phyloP scores from a whole-genome alignment of 2,329 filamentous ascomycete genomes.

The Lachnellula hyalina region DNA sequence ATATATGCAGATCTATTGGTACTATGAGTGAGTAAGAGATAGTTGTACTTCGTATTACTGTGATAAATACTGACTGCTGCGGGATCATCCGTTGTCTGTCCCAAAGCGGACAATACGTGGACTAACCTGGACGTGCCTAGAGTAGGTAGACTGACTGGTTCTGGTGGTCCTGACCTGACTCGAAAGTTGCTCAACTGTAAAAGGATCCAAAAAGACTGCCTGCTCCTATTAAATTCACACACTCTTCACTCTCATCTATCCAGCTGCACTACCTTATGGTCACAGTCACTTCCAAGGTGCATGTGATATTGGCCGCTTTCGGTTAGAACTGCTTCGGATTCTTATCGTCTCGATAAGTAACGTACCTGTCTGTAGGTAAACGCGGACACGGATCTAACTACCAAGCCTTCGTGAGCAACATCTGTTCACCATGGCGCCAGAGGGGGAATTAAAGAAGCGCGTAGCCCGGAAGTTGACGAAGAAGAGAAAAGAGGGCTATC shows the following conservation, averaged over 20 bases:
- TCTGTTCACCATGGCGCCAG: slow-evolving; percentile 30
- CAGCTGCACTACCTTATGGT: not conserved
- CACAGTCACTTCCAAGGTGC: not conserved
- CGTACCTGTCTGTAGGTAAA: not conserved
- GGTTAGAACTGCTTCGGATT: not conserved
- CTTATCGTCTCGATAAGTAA: not conserved
- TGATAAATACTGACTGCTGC: too few relatives aligned
- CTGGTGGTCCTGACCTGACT: not conserved
- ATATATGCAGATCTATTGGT: too few relatives aligned
- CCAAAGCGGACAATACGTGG: too few relatives aligned
- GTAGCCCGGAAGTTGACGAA: slow-evolving; percentile 38
- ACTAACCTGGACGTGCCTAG: too few relatives aligned
- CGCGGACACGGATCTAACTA: too few relatives aligned
- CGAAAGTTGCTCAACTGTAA: not conserved
- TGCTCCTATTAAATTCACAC: too few relatives aligned
- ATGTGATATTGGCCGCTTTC: not conserved
- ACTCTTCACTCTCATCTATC: too few relatives aligned
- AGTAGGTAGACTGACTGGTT: too few relatives aligned
- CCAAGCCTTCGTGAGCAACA: not conserved
- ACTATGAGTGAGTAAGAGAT: too few relatives aligned
- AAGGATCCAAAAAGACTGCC: too few relatives aligned
- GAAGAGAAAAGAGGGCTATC: slow-evolving; percentile 36
- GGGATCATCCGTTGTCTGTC: too few relatives aligned
- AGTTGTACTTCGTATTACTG: too few relatives aligned
- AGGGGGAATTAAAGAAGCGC: slow-evolving; percentile 38